A percentile compares a stretch with the other conserved stretches of the same genome.
These are phyloP conservation scores for Extremus antarcticus DNA, from an alignment of 495 filamentous ascomycete genomes.

Conservation along the genomic window DNA sequence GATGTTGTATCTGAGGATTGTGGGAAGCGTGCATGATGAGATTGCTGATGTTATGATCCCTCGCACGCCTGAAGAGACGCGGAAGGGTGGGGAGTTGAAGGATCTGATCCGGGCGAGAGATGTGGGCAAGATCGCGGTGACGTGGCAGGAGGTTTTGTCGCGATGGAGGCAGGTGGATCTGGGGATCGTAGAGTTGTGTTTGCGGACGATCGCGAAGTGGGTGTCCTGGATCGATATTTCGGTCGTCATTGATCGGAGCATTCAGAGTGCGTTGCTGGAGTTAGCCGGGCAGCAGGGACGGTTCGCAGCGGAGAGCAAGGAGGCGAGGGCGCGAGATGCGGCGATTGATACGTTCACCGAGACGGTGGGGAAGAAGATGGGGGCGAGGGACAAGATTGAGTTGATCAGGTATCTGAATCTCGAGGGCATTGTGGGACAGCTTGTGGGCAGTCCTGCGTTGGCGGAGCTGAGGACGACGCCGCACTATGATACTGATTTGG, in stretches of 20 bases:
- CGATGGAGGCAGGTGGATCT: conserved; percentile 68
- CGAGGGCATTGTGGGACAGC: conserved; percentile 64
- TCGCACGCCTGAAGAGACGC: conserved; percentile 60
- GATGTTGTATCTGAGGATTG: conserved; percentile 75
- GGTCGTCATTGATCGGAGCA: conserved; percentile 76
- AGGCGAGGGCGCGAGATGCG: conserved; percentile 70
- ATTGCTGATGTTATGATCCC: conserved; percentile 86
- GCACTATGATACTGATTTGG: conserved; percentile 86
- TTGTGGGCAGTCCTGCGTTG: conserved; percentile 69
- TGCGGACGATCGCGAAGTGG: conserved; percentile 86
- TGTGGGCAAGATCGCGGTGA: conserved; percentile 68
- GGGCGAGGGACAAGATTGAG: conserved; percentile 77
- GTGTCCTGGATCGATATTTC: conserved; percentile 97
- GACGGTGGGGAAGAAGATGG: conserved; percentile 97
- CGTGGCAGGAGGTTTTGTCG: conserved; percentile 84
- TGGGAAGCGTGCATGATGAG: conserved; percentile 87
- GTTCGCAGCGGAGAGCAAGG: conserved; percentile 39
- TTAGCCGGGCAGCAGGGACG: conserved; percentile 51
- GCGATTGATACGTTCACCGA: conserved; percentile 90
- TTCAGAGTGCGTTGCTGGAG: conserved; percentile 73
- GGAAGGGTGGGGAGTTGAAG: conserved; percentile 73
- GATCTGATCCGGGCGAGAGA: conserved; percentile 77
- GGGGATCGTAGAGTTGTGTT: conserved; percentile 66
- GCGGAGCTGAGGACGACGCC: conserved; percentile 64
- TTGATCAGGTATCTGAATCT: conserved; percentile 87